Percentiles rank a stretch among this genome's conserved stretches.
Evolutionary conservation across 1,139 yeast genomes (phyloP).

Genomic region (Debaryomyces udenii): DNA sequence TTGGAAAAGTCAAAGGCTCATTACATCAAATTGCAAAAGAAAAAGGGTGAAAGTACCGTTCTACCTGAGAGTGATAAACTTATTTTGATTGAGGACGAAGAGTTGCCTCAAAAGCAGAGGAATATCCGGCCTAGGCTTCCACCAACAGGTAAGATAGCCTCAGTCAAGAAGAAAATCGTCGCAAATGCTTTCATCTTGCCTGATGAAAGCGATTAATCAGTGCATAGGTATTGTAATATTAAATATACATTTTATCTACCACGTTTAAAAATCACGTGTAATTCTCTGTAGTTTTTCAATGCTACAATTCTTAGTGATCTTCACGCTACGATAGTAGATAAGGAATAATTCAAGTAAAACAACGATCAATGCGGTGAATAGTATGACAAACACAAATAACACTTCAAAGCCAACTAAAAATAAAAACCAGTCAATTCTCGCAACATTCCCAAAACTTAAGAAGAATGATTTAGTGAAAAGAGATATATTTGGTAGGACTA

Average conservation of each 20-base stretch:
- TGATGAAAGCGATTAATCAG: conserved; percentile 24
- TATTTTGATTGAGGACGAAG: conserved; percentile 72
- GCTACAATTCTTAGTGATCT: too few species aligned
- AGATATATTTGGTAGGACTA: conserved; percentile 76
- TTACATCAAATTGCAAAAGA: conserved; percentile 53
- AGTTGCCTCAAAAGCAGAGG: conserved; percentile 76
- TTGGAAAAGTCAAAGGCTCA: conserved; percentile 55
- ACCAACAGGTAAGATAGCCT: conserved; percentile 86
- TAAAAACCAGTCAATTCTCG: conserved; percentile 13
- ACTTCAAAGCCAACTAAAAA: conserved; percentile 12
- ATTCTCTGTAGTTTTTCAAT: neutral
- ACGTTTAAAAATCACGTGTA: conserved; percentile 9
- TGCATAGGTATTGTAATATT: conserved; percentile 8
- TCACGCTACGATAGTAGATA: too few species aligned
- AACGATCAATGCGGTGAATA: conserved; percentile 21
- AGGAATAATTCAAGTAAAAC: neutral
- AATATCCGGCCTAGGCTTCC: conserved; percentile 85
- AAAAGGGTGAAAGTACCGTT: conserved; percentile 53
- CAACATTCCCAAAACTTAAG: conserved; percentile 33
- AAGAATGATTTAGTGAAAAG: conserved; percentile 50
- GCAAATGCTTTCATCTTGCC: conserved; percentile 52
- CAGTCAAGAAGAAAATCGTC: conserved; percentile 64
- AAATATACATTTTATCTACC: conserved; percentile 3
- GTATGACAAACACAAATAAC: conserved; percentile 16
- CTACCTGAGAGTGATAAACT: conserved; percentile 46